These are phyloP conservation scores for Quercus tomentella DNA, from an alignment of 331 rosid species.

Conservation along the genomic window DNA sequence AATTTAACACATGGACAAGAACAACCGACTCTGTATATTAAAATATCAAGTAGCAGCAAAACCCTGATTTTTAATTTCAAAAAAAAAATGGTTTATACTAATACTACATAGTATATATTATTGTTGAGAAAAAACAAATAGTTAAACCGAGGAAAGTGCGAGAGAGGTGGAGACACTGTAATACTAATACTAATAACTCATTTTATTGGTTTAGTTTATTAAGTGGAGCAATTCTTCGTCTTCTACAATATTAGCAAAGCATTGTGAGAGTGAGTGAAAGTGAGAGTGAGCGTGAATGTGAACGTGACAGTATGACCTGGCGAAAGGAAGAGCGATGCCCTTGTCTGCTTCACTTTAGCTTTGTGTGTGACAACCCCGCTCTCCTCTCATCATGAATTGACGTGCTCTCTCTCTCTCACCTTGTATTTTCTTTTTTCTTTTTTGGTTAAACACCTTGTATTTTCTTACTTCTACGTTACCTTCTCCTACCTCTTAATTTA, in stretches of 20 bases:
- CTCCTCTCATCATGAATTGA: conserved; percentile 46
- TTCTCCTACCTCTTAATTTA: too few species aligned
- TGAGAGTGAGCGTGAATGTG: neutral
- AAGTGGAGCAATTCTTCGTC: neutral
- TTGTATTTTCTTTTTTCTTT: neutral
- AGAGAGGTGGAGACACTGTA: conserved; percentile 11
- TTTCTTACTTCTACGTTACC: too few species aligned
- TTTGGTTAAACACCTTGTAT: neutral
- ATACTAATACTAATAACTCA: too few species aligned
- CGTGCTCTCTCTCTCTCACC: conserved; percentile 29
- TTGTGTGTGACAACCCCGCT: conserved; percentile 30
- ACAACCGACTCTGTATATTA: conserved; percentile 17
- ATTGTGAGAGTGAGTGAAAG: conserved; percentile 1
- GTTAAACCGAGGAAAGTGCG: neutral
- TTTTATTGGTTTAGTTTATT: too few species aligned
- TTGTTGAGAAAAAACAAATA: neutral
- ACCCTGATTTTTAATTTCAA: neutral
- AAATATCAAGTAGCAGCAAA: conserved; percentile 11
- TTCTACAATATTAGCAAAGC: neutral
- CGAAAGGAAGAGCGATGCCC: conserved; percentile 3
- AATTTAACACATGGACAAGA: conserved; percentile 30
- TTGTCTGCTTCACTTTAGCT: conserved; percentile 31
- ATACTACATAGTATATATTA: neutral
- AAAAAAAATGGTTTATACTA: neutral
- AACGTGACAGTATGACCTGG: neutral